Evolutionary conservation across 306 rosid genomes (phyloP), one percentile per base, ranked within the genome.

Genomic region (Glycyrrhiza uralensis): DNA sequence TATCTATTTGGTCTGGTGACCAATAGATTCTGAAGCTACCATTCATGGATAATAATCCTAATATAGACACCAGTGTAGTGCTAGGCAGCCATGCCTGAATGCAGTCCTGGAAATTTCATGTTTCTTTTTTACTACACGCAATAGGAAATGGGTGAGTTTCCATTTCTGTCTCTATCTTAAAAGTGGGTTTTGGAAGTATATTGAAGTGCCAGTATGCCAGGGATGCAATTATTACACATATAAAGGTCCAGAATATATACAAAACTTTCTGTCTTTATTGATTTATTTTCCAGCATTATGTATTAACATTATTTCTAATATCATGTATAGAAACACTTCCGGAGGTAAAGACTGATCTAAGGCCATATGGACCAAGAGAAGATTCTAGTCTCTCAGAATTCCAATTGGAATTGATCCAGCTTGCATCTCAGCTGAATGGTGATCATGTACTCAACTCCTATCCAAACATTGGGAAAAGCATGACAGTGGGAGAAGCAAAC

Each of bases 381-480:
- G 88, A 89, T 36, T 51, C 81, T 2, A 83, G 74, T 30, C 94
- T 91, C 60, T 94, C 98, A 11, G 98, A 94, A 77, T 94, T 94
- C 76, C 97, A 94, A 58, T 73, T 89, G 17, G 98, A 94, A 66
- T 49, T 94, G 45, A 94, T 94, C 66, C 98, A 94, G 74, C 94
- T 94, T 2, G 97, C 98, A 15, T 94, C 98, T 58, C 98, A 94
- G 86, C 96, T 94, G 47, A 89, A 83, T 13, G 98, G 98, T 4
- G 98, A 94, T 77, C 15, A 94, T 33, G 82, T 94, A 17, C 92
- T 91, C 13, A 83, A 86, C 6, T 75, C 88, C 0, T 94, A 94
- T 73, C 98, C 98, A 3, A 55, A 94, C 70, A 87, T 91, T 0
- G 98, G 98, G 28, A 61, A 80, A 72, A 80, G 28, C 11, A 86